Evolutionary conservation across 495 filamentous ascomycete species (phyloP).

Genomic region (Aspergillus heteromorphus): DNA sequence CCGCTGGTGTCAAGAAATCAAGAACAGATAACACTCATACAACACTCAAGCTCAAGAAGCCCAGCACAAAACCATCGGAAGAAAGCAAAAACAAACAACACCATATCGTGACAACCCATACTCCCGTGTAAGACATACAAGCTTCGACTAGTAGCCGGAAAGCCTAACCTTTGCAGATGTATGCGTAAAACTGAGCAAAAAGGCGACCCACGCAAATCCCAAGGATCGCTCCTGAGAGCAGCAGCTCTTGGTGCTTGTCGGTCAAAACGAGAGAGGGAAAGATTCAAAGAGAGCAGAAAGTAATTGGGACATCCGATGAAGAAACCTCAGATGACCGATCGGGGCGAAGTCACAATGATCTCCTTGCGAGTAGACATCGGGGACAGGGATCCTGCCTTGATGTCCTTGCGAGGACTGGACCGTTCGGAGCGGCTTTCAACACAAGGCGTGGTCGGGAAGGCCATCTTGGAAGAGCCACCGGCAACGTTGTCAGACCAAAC

Average conservation of each 20-base stretch:
- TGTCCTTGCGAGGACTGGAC: constrained; percentile 31
- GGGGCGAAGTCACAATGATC: constrained; percentile 20
- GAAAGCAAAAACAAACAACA: background rate
- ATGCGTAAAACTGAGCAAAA: background rate
- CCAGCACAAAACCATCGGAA: constrained; percentile 9
- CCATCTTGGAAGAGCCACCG: constrained; percentile 29
- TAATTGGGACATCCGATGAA: background rate
- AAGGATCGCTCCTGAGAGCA: background rate
- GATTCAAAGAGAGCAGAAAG: background rate
- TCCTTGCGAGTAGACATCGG: constrained; percentile 31
- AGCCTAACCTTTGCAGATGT: background rate
- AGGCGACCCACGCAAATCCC: background rate
- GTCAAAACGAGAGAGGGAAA: background rate
- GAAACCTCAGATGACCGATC: constrained; percentile 15
- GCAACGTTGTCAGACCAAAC: constrained; percentile 29
- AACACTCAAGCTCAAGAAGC: constrained; percentile 13
- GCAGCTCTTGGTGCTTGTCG: background rate
- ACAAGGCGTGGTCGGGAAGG: constrained; percentile 22
- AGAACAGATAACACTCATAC: constrained; percentile 18
- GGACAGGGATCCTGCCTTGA: constrained; percentile 30
- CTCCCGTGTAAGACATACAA: background rate
- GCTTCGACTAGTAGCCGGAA: background rate
- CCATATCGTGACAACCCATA: background rate
- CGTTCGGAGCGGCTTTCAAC: constrained; percentile 20
- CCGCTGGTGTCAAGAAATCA: constrained; percentile 19